Base-by-base conservation (phyloP, 495 filamentous ascomycete species). In the Lophiotrema nucula region DNA sequence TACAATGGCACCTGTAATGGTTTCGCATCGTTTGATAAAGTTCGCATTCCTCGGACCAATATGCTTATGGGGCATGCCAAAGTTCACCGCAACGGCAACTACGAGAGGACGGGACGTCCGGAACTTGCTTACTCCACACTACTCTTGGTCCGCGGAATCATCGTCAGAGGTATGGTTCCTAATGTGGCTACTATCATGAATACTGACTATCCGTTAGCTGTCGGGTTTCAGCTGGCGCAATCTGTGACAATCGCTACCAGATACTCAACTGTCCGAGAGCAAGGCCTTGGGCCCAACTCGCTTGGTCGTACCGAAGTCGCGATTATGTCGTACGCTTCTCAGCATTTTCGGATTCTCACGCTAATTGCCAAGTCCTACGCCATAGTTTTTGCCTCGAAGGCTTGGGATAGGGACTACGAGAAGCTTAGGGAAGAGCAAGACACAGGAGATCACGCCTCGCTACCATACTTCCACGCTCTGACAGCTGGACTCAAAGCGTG, bases 51-150 rank as follows among this genome's bases (percentile, higher is more conserved):
- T 1, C 50, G 65, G 8, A 52, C 50, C 2, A 50, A 65, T 21
- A 67, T 67, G 61, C 53, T 67, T 0, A 53, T 57, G 46, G 48
- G 65, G 15, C 60, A 65, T 28, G 53, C 56, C 4, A 22, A 50
- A 28, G 65, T 67, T 12, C 25, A 35, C 11, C 22, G 42, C 15
- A 62, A 67, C 21, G 65, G 65, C 10, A 58, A 43, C 1, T 67
- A 67, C 48, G 43, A 21, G 37, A 22, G 48, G 16, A 27, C 62
- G 0, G 18, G 54, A 31, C 49, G 58, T 33, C 33, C 52, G 22
- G 58, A 65, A 35, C 51, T 62, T 18, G 42, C 23, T 25, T 68
- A 63, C 51, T 60, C 49, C 1, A 67, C 63, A 1, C 50, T 66
- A 59, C 42, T 68, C 1, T 56, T 47, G 12, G 58, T 60, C 6